Base-by-base conservation (phyloP, 1,139 yeast species). In the Candida gigantensis region DNA sequence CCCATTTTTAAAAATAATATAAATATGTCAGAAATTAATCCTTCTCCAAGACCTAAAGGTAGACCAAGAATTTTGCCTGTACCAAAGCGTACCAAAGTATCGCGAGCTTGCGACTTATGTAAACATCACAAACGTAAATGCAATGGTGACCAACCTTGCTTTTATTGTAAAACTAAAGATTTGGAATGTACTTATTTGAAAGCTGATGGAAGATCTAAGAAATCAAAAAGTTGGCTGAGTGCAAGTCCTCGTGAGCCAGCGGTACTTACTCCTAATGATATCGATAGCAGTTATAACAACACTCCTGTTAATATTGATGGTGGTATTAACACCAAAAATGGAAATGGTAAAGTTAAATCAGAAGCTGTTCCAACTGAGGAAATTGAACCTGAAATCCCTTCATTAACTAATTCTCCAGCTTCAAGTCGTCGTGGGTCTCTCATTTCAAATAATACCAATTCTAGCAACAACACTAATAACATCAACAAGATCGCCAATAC, bases 91-190 rank as follows among this genome's bases (percentile, higher is more conserved):
- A 57, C 57, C 29, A 60, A 60, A 38, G 65, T 63, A 9, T 62
- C 70, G 1, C 53, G 62, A 17, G 74, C 74, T 24, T 67, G 74
- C 46, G 69, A 65, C 42, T 50, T 50, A 25, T 67, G 74, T 44
- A 66, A 65, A 46, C 32, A 25, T 19, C 34, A 31, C 14, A 57
- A 57, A 39, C 47, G 69, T 27, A 67, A 67, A 43, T 60, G 65
- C 40, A 52, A 52, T 30, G 65, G 65, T 7, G 47, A 46, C 16
- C 42, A 49, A 5, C 65, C 65, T 2, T 60, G 65, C 44, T 50
- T 41, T 13, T 44, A 51, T 26, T 60, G 65, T 42, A 39, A 43
- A 21, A 50, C 47, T 43, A 55, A 53, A 44, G 47, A 48, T 6
- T 41, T 51, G n/a, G 46, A 42, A 6, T 60, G 65, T 40, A 47